These are phyloP conservation scores for Syzygium grande DNA, from an alignment of 345 rosid genomes.

Conservation along the genomic window DNA sequence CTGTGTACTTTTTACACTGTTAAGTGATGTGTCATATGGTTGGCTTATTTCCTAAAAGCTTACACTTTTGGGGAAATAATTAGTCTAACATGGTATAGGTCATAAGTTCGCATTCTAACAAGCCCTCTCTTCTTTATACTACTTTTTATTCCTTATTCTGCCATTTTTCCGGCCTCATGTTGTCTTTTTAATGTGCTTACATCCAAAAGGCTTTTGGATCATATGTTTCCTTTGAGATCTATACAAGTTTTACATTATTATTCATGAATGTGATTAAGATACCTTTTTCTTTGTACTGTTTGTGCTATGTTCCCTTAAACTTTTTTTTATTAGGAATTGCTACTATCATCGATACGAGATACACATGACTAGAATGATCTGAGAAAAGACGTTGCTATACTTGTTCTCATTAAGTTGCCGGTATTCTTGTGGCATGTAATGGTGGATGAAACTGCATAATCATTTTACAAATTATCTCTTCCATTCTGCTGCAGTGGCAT, in stretches of 20 bases:
- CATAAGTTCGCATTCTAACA: not conserved
- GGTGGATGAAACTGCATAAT: not conserved
- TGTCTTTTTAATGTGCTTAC: not conserved
- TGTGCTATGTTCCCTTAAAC: not conserved
- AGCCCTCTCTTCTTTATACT: not conserved
- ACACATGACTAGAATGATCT: not conserved
- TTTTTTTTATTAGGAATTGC: not conserved
- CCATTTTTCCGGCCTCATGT: not conserved
- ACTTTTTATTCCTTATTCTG: not conserved
- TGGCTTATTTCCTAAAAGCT: not conserved
- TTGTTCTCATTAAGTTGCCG: not conserved
- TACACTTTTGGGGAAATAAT: not conserved
- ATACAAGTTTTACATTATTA: not conserved
- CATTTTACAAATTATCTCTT: not conserved
- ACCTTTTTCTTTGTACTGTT: not conserved
- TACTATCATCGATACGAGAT: not conserved
- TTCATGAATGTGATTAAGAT: not conserved
- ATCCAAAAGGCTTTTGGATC: not conserved
- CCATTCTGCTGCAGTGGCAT: conserved; percentile 52
- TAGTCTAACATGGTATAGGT: not conserved
- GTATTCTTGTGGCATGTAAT: not conserved
- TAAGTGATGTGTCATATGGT: not conserved
- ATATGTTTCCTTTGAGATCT: not conserved
- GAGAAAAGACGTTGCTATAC: not conserved
- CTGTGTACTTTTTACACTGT: not conserved